Base-by-base conservation (phyloP, 176 grass and related monocot genomes). In the Triticum monococcum region DNA sequence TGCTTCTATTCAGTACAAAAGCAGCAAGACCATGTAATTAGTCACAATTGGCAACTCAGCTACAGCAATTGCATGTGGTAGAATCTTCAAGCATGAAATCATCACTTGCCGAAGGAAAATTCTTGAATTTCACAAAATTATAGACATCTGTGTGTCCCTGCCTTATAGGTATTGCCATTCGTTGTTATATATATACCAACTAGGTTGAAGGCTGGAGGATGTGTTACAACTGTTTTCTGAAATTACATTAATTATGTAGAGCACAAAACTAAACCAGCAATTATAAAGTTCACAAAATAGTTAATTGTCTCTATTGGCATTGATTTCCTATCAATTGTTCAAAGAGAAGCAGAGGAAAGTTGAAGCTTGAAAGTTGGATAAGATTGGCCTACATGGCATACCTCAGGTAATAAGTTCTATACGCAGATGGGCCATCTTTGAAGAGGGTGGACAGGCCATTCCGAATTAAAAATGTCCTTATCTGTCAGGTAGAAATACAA, bases 401-500 rank as follows among this genome's bases (percentile, higher is more conserved):
- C 97, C 92, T 98, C 81, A 96, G 81, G 85, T 98, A 98, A 79
- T 98, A 98, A 88, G 92, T 88, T 89, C 68, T 98, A 92, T 98
- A 98, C 33, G 92, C 94, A 38, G 88, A 88, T 2, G 93, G 92
- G 17, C 94, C 97, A 76, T 98, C 97, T 88, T 96, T 98, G 86
- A 98, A 96, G 79, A 98, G 92, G 52, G 72, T 91, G 25, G 94
- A 85, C 62, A 98, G 83, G 35, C 97, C 97, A 91, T 98, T 98
- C 66, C 97, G 91, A 85, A 98, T 98, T 84, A 98, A 91, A 85
- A 98, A 98, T 80, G 97, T 98, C n/a, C 97, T 79, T 62, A 98
- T 9, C 97, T 98, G 89, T 87, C 74, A 88, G 57, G 72, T 37
- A 85, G 23, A 12, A 87, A 52, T 68, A 84, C 20, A 80, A 81